Conservation (phyloP, 768 basidiomycete genomes). For the Lactifluus subvellereus region DNA sequence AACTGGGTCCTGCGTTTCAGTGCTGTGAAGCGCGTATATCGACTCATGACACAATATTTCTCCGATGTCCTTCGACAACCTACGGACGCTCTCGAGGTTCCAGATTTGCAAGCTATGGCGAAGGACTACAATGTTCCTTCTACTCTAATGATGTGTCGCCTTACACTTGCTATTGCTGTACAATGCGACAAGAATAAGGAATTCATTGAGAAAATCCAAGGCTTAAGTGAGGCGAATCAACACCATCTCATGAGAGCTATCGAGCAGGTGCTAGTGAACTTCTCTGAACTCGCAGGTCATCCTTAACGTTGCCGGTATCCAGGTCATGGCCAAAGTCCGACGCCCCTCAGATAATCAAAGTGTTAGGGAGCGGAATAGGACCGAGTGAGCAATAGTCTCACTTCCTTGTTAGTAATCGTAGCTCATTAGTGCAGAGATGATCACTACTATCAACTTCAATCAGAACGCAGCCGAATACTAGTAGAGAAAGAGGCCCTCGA, state of each 20-base stretch:
- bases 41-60: slow-evolving; percentile 85
- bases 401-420: neutral
- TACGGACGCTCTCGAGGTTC: slow-evolving; percentile 72
- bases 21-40: slow-evolving; percentile 76
- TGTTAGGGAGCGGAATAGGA: slow-evolving; percentile 59
- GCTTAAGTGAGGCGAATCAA: slow-evolving; percentile 75
- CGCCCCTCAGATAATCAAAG: slow-evolving; percentile 41
- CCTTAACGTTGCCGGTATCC: slow-evolving; percentile 4
- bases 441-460: slow-evolving; percentile 83
- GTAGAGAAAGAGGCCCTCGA: slow-evolving; percentile 85
- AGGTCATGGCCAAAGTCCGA: slow-evolving; percentile 76
- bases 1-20: slow-evolving; percentile 89
- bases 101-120: slow-evolving; percentile 80
- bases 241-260: slow-evolving; percentile 90
- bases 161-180: slow-evolving; percentile 81
- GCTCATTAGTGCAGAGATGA: slow-evolving; percentile 54
- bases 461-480: slow-evolving; percentile 67
- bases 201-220: slow-evolving; percentile 86
- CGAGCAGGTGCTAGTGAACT: slow-evolving; percentile 57
- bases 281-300: neutral
- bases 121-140: slow-evolving; percentile 64
- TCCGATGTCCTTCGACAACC: slow-evolving; percentile 78
- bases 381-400: slow-evolving; percentile 53
- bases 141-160: slow-evolving; percentile 67
- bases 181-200: slow-evolving; percentile 86